Base-by-base conservation (phyloP, 2,329 filamentous ascomycete species). In the Trichoderma cornu-damae region DNA sequence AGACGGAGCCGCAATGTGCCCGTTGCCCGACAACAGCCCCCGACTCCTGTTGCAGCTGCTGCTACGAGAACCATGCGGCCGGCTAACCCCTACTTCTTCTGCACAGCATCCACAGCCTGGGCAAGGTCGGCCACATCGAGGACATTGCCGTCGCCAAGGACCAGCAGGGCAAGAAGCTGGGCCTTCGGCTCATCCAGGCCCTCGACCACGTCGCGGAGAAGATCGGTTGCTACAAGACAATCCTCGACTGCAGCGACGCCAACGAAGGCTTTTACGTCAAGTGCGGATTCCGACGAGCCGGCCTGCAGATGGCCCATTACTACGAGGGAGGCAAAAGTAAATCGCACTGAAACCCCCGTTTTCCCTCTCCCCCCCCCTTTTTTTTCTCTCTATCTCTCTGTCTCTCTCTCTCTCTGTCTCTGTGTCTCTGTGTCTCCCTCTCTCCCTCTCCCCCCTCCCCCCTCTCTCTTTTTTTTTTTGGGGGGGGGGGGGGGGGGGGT, bases 221-320 rank as follows among this genome's bases (percentile, higher is more conserved):
- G 70, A 86, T 94, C 58, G 94, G 93, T 56, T 97, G 93, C 75
- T 97, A 97, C 76, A 97, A 94, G 87, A 91, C 86, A 63, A 97
- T 99, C 65, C 82, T 97, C 63, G 93, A 97, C 74, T 99, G 94
- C 78, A 95, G 89, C 64, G 93, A 96, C 74, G 84, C 88, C 66
- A 99, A 97, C 72, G 91, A 96, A 73, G 93, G 92, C 20, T 97
- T 99, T 78, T 99, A 99, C 73, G 81, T 96, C 73, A 97, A 97
- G 81, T 97, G 94, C 74, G 93, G 93, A 59, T 97, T 96, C 74
- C 88, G 90, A 75, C 80, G 90, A 61, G 93, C 91, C 26, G 94
- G 94, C 14, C 76, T 96, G 57, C 90, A 99, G 75, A 97, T 99
- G 94, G 91, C 93, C 42, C 90, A 96, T 77, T 96, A 96, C 75